Conservation (phyloP, 129 eudicot species). For the Pulicaria dysenterica region DNA sequence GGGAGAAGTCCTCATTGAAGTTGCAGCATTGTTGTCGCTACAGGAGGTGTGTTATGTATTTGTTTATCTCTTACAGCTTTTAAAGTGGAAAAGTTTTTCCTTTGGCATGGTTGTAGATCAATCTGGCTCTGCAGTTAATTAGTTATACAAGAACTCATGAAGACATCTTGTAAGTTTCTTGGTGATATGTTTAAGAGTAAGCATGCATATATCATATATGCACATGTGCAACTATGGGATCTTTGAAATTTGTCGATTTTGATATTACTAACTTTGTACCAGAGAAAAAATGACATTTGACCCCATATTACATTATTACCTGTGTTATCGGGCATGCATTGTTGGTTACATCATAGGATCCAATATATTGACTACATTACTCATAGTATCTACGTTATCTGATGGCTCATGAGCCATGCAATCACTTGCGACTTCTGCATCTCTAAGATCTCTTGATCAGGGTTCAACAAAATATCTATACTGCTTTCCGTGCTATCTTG, state of each 20-base stretch:
- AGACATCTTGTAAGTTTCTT: constrained; percentile 18
- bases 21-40: constrained; percentile 21
- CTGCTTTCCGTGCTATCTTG: no score
- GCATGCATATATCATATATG: neutral
- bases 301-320: no score
- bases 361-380: no score
- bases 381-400: no score
- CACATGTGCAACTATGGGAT: neutral
- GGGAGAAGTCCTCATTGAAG: neutral
- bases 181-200: neutral
- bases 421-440: no score
- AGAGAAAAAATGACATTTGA: neutral
- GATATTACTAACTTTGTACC: neutral
- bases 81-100: neutral
- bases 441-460: no score
- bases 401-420: no score
- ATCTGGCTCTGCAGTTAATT: constrained; percentile 12
- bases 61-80: no score
- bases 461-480: no score
- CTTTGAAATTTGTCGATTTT: neutral
- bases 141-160: constrained; percentile 1
- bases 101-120: constrained; percentile 1
- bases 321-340: no score
- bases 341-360: neutral
- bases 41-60: neutral